Evolutionary conservation across 805 yeast genomes (phyloP).

Genomic region (Metschnikowia gelsemii): DNA sequence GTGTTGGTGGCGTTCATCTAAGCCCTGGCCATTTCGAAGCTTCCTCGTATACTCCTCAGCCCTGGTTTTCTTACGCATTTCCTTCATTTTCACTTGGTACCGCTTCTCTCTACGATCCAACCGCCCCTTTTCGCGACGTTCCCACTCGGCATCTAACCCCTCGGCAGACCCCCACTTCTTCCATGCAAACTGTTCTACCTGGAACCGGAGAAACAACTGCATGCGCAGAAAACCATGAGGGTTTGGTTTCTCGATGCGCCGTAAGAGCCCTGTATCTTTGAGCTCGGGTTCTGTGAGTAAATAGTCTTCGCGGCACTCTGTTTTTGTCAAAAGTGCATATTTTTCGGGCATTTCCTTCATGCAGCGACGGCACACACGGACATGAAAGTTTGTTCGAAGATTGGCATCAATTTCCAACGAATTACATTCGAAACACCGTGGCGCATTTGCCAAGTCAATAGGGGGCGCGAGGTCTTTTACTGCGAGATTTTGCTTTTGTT

Average conservation of each 20-base stretch:
- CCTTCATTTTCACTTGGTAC: conserved; percentile 73
- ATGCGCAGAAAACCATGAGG: conserved; percentile 93
- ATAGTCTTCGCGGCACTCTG: conserved; percentile 93
- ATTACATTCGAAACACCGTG: conserved; percentile 80
- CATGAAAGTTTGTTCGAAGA: conserved; percentile 63
- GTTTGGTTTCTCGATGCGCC: conserved; percentile 83
- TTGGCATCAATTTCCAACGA: conserved; percentile 79
- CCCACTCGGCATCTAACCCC: conserved; percentile 90
- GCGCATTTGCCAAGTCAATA: conserved; percentile 66
- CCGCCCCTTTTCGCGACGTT: conserved; percentile 70
- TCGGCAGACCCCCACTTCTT: conserved; percentile 94
- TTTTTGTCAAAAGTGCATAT: conserved; percentile 86
- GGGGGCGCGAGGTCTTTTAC: conserved; percentile 68
- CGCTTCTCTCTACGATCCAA: conserved; percentile 72
- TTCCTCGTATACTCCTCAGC: conserved; percentile 85
- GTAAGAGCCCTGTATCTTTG: conserved; percentile 63
- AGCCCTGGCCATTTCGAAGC: conserved; percentile 53
- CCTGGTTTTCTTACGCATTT: conserved; percentile 88
- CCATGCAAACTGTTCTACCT: conserved; percentile 90
- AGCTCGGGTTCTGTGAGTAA: conserved; percentile 91
- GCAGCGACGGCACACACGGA: conserved; percentile 78
- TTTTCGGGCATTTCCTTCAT: conserved; percentile 75
- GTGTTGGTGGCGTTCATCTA: conserved; percentile 67
- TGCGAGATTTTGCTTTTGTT: conserved; percentile 39
- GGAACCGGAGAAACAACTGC: conserved; percentile 88